Evolutionary conservation across 306 rosid genomes (phyloP).

Genomic region (Rubus parviflorus): DNA sequence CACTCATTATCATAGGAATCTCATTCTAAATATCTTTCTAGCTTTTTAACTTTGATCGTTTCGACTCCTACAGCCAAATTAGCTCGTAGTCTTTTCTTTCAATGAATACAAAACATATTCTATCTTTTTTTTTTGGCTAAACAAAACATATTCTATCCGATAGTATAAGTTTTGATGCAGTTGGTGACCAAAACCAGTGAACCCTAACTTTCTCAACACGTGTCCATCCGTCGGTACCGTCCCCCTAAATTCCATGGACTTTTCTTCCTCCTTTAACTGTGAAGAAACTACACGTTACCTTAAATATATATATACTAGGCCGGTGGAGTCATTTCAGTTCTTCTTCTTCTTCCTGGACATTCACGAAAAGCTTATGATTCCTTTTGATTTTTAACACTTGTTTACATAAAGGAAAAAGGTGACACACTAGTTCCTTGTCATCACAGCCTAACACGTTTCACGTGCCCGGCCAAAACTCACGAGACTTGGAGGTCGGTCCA

Average conservation of each 20-base stretch:
- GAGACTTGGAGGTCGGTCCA: neutral
- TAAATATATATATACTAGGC: neutral
- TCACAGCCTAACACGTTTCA: neutral
- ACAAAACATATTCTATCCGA: neutral
- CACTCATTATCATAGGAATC: neutral
- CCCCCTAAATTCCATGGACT: neutral
- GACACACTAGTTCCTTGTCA: neutral
- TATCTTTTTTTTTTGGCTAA: no score
- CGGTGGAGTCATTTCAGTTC: neutral
- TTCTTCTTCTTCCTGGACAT: neutral
- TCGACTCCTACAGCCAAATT: no score
- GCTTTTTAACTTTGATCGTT: neutral
- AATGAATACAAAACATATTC: neutral
- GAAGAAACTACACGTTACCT: neutral
- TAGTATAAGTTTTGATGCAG: neutral
- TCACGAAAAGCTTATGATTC: neutral
- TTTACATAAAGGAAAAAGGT: neutral
- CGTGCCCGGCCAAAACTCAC: conserved; percentile 5
- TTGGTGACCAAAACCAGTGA: neutral
- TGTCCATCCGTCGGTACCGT: neutral
- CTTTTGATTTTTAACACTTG: neutral
- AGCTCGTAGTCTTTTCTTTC: neutral
- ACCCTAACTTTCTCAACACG: neutral
- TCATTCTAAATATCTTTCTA: neutral
- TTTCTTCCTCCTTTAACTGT: neutral